phyloP scores from a whole-genome alignment of 176 grass and related monocot species.

The Carex scoparia region DNA sequence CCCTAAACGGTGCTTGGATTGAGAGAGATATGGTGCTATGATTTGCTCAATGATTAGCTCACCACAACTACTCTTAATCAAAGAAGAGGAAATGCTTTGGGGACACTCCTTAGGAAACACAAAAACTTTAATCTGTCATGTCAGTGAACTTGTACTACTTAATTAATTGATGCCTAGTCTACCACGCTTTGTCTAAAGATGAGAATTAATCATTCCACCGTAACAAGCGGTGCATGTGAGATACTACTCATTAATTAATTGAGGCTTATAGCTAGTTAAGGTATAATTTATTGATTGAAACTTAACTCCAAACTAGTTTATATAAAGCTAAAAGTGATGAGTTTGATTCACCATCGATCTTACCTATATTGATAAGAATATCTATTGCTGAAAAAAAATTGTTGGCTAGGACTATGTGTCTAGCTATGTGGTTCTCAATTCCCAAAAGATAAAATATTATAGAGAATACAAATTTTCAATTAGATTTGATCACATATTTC shows the following conservation, averaged over 20 bases:
- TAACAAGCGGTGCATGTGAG: not conserved
- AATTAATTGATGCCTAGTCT: not conserved
- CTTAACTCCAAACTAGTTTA: not conserved
- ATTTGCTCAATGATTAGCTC: constrained; percentile 29
- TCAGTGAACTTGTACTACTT: not conserved
- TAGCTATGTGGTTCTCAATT: no score
- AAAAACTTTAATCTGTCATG: not conserved
- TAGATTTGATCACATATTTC: not conserved
- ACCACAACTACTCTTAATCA: constrained; percentile 28
- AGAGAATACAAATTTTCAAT: not conserved
- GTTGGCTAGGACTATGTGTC: no score
- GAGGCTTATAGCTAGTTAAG: not conserved
- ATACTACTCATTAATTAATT: not conserved
- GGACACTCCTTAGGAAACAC: not conserved
- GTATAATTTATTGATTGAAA: not conserved
- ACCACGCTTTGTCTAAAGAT: not conserved
- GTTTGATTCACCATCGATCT: not conserved
- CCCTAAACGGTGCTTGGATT: not conserved
- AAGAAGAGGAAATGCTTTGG: constrained; percentile 6
- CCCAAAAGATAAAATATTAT: not conserved
- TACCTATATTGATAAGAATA: not conserved
- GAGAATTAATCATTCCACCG: not conserved
- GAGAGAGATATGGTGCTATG: constrained; percentile 24
- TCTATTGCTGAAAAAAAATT: no score
- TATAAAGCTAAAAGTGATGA: not conserved